Evolutionary conservation across 805 yeast genomes (phyloP).

Genomic region (Yarrowia porcina): DNA sequence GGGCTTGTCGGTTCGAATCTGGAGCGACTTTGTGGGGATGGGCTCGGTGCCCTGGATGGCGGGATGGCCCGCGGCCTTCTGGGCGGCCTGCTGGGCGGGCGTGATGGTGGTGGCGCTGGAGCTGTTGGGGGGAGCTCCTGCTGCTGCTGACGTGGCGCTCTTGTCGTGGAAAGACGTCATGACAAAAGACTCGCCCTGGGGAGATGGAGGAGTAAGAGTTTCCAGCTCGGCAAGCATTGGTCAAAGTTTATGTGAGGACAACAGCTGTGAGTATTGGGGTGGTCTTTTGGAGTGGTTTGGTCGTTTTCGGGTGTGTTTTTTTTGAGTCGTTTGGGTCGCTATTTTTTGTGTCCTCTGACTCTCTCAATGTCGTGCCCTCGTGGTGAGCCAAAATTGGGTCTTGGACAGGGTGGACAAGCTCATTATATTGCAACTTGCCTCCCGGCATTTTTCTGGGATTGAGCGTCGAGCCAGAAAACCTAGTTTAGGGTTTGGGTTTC

Average conservation of each 20-base stretch:
- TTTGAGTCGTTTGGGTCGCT: too few species aligned
- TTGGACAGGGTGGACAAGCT: background rate
- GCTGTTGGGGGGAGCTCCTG: too few species aligned
- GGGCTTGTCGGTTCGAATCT: slow-evolving; percentile 87
- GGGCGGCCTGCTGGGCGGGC: slow-evolving; percentile 25
- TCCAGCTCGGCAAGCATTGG: slow-evolving; percentile 20
- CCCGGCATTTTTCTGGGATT: slow-evolving; percentile 13
- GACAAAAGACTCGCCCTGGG: slow-evolving; percentile 15
- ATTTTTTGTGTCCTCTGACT: too few species aligned
- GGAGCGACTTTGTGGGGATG: slow-evolving; percentile 79
- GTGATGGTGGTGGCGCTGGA: too few species aligned
- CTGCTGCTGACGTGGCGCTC: background rate
- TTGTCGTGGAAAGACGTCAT: slow-evolving; percentile 10
- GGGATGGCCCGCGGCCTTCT: slow-evolving; percentile 24
- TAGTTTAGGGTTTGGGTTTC: background rate
- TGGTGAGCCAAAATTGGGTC: too few species aligned
- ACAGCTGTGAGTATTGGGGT: too few species aligned
- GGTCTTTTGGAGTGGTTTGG: too few species aligned
- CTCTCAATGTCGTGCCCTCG: too few species aligned
- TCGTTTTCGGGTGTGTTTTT: too few species aligned
- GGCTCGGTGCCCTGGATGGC: slow-evolving; percentile 48
- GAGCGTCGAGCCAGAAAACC: background rate
- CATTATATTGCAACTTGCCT: slow-evolving; percentile 8
- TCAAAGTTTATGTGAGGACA: too few species aligned
- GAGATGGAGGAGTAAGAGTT: slow-evolving; percentile 25